phyloP scores from a whole-genome alignment of 1,284 basidiomycete genomes.

The Kalmanozyma brasiliensis region DNA sequence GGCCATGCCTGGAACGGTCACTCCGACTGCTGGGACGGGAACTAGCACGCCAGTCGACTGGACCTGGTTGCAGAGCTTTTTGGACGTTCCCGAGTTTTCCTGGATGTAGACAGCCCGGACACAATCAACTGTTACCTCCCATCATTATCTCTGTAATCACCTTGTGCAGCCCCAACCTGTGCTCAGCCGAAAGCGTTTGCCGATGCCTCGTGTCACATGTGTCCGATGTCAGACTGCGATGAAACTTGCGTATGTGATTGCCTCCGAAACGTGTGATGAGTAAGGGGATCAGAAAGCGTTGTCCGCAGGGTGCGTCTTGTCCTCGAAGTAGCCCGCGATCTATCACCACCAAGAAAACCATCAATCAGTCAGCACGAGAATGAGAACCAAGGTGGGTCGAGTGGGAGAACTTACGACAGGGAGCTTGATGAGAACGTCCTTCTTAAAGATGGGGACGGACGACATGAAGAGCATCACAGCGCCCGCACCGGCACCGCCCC shows the following conservation, averaged over 20 bases:
- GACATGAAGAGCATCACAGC: conserved; percentile 61
- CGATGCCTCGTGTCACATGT: too few species aligned
- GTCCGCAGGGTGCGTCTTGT: conserved; percentile 51
- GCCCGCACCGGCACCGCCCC: conserved; percentile 58
- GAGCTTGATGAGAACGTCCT: conserved; percentile 59
- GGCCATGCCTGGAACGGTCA: conserved; percentile 13
- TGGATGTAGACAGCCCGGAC: conserved; percentile 39
- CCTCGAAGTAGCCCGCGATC: conserved; percentile 52
- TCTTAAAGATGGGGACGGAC: conserved; percentile 60
- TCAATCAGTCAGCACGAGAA: too few species aligned
- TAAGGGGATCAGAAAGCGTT: conserved; percentile 39
- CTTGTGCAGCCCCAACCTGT: too few species aligned
- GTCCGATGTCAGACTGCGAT: too few species aligned
- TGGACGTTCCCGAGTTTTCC: conserved; percentile 47
- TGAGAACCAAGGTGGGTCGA: too few species aligned
- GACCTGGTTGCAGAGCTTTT: conserved; percentile 52
- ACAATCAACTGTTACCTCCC: background rate
- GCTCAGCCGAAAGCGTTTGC: too few species aligned
- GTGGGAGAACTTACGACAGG: conserved; percentile 46
- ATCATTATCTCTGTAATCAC: too few species aligned
- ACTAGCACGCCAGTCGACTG: conserved; percentile 45
- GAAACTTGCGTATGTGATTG: too few species aligned
- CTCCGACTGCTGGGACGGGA: conserved; percentile 31
- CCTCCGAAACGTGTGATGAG: too few species aligned
- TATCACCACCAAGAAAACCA: background rate